Evolutionary conservation across 129 eudicot genomes (phyloP).

Genomic region (Ambrosia trifida): DNA sequence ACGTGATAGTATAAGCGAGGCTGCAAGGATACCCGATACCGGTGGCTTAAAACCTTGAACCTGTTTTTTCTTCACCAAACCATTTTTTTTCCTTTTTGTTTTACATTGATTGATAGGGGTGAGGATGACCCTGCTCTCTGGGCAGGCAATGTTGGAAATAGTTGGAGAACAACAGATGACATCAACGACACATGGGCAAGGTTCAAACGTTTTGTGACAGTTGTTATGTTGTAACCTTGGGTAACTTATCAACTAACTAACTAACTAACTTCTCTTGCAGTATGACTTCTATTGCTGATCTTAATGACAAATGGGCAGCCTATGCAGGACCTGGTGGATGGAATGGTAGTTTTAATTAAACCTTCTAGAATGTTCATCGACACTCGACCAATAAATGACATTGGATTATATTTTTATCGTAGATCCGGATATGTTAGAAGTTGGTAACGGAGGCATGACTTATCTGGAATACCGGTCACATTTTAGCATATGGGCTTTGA

Average conservation of each 20-base stretch:
- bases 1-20: background rate
- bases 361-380: conserved; percentile 18
- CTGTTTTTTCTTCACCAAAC: background rate
- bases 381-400: conserved; percentile 4
- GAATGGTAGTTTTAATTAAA: conserved; percentile 57
- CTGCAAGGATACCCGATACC: background rate
- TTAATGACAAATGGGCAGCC: conserved; percentile 97
- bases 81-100: background rate
- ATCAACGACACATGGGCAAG: conserved; percentile 93
- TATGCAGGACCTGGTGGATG: conserved; percentile 99
- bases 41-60: background rate
- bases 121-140: conserved; percentile 94
- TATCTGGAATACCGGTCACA: conserved; percentile 84
- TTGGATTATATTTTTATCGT: conserved; percentile 19
- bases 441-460: conserved; percentile 97
- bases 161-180: conserved; percentile 98
- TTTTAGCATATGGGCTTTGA: conserved; percentile 97
- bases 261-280: conserved; percentile 33
- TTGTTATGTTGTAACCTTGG: background rate
- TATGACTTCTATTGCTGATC: conserved; percentile 84
- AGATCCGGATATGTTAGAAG: conserved; percentile 99
- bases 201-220: conserved; percentile 38
- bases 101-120: conserved; percentile 60
- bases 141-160: conserved; percentile 89
- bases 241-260: background rate